phyloP scores from a whole-genome alignment of 2,329 filamentous ascomycete genomes.

The Akanthomyces dipterigenus region DNA sequence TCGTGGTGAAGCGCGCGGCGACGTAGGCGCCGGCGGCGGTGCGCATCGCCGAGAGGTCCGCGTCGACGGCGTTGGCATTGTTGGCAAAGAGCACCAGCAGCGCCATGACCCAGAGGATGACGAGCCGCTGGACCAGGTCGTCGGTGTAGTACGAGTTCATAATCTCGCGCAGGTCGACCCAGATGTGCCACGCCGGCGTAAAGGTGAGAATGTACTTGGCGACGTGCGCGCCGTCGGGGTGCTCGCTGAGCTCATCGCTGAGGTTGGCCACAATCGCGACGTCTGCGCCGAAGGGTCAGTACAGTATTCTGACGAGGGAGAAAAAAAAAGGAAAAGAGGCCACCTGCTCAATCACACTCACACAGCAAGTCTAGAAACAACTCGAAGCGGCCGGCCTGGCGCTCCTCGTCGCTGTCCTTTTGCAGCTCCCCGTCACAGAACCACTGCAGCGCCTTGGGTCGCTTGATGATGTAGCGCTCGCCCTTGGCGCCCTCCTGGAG shows the following conservation, averaged over 20 bases:
- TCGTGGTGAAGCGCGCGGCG: constrained; percentile 34
- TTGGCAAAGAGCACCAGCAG: constrained; percentile 41
- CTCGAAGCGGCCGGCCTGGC: constrained; percentile 40
- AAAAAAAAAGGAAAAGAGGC: too few species aligned
- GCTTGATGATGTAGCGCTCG: constrained; percentile 29
- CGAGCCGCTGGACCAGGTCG: constrained; percentile 38
- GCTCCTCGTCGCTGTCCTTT: constrained; percentile 36
- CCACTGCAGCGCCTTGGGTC: constrained; percentile 37
- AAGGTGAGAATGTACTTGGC: constrained; percentile 43
- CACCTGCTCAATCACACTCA: constrained; percentile 16
- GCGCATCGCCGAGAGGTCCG: constrained; percentile 37
- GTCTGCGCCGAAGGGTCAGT: constrained; percentile 17
- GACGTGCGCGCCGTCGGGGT: constrained; percentile 35
- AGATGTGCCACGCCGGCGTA: constrained; percentile 42
- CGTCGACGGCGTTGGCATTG: constrained; percentile 37
- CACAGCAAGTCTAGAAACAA: constrained; percentile 44
- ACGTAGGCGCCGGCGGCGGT: constrained; percentile 40
- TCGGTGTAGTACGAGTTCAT: constrained; percentile 49
- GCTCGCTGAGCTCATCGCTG: constrained; percentile 39
- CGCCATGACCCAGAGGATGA: constrained; percentile 46
- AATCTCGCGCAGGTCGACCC: constrained; percentile 42
- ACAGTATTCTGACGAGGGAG: too few species aligned
- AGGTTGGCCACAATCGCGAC: constrained; percentile 45
- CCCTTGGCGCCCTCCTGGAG: constrained; percentile 25
- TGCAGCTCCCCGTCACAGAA: constrained; percentile 35